Evolutionary conservation across 805 yeast genomes (phyloP), one percentile per base, ranked within the genome.

Genomic region (Phaffomyces antillensis): DNA sequence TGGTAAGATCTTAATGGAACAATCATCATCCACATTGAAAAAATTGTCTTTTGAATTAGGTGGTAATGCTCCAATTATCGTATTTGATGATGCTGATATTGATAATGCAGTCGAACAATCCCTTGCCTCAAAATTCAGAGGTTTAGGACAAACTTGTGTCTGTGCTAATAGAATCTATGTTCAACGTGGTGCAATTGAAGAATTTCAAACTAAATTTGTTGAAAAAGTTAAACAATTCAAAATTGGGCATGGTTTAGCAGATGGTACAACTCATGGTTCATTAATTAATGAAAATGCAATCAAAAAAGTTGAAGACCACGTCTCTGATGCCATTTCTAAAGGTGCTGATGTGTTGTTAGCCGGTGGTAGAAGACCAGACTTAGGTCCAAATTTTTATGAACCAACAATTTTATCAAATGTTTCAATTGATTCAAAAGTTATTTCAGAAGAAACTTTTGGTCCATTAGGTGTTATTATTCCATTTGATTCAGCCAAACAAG

Each of bases 111-210:
- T 78, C 4, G 71, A 67, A 23, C 69, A 68, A 48, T 73, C 77
- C 1, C 58, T 75, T 35, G 77, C 75, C 5, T 71, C 81, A 30
- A 79, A 79, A 54, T 78, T 80, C 60, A 71, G 82, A 60, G 70
- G 78, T 34, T 64, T 78, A 56, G 86, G 86, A 34, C 86, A 80
- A 58, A 78, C 83, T 1, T 80, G 86, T 65, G 77, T 79, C 23
- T 77, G 82, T 61, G 81, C 82, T 42, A 77, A 78, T 57, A 67
- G 82, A 53, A 52, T 80, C 5, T 80, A 75, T 52, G 77, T 80
- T 23, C 83, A 80, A 47, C 63, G 69, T 37, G 63, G 67, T 3
- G 61, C 79, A 25, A 66, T 77, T 45, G 79, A 75, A 41, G 64
- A 72, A 43, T 79, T 80, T 50, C 57, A 71, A 16, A 52, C 59